Evolutionary conservation across 768 basidiomycete species (phyloP), one percentile per base, ranked within the genome.

Genomic region (Boletellus sp.): DNA sequence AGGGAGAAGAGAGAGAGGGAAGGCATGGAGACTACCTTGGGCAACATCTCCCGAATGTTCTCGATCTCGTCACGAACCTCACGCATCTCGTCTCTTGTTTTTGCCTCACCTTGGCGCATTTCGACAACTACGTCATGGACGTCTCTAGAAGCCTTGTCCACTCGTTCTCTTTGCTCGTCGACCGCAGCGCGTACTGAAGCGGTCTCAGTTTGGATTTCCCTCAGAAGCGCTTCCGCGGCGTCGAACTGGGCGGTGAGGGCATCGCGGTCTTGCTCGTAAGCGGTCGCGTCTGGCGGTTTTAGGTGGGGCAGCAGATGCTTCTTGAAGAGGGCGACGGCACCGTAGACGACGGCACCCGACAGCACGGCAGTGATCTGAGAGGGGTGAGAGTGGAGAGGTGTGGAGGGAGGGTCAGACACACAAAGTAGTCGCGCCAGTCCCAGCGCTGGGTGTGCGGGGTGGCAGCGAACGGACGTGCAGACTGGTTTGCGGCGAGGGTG

Each of bases 401-500:
- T 9, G 4, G 0, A 24, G 15, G 31, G 43, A 15, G 40, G 35
- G 11, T n/a, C 4, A 16, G 12, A 73, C 90, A 62, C 63, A 94
- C 94, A 66, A 98, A 99, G 68, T 95, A 92, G 70, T 99, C 96
- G 50, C 94, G 77, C 96, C 96, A 99, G 67, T 98, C 95, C 80
- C 90, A 84, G 9, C 79, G 81, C 20, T 70, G 61, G 22, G 69
- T 70, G 60, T 71, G 74, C 15, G 71, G 65, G 53, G 74, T 69
- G n/a, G n/a, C n/a, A 47, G 68, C 51, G 61, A 28, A 36, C 34
- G 26, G 52, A 56, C 19, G 62, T 34, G 13, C 45, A 50, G 49
- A 51, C 36, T 66, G 61, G 34, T 46, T 66, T 16, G 81, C 66
- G 0, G 84, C 78, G 63, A 84, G 85, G 51, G 78, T 78, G 63